A percentile compares a stretch with the other conserved stretches of the same genome.
Evolutionary conservation across 164 flowering plant species (phyloP).

Genomic region (Tinospora cordifolia): DNA sequence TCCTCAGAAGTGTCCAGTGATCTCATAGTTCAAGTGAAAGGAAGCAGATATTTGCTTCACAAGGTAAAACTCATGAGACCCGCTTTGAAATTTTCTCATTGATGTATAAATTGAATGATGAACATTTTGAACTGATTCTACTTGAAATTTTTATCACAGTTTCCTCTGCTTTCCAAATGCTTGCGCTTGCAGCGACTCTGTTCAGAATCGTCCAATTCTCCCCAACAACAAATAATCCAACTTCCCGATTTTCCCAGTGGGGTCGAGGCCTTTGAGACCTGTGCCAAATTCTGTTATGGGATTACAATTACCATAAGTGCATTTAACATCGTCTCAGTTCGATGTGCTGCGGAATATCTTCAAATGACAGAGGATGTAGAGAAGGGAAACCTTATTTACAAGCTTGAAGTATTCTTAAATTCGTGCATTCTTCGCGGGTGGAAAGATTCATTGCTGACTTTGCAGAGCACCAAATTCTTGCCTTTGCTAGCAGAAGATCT

Average conservation of each 20-base stretch:
- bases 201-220: constrained; percentile 45
- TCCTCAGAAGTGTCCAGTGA: constrained; percentile 88
- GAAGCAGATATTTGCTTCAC: constrained; percentile 77
- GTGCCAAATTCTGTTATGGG: constrained; percentile 96
- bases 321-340: constrained; percentile 62
- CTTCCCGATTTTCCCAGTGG: constrained; percentile 88
- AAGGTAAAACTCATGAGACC: constrained; percentile 44
- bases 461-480: constrained; percentile 65
- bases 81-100: neutral
- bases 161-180: constrained; percentile 89
- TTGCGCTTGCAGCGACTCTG: constrained; percentile 55
- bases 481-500: constrained; percentile 70
- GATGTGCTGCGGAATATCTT: constrained; percentile 88
- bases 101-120: neutral
- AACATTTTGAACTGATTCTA: constrained; percentile 3
- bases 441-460: constrained; percentile 67
- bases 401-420: constrained; percentile 74
- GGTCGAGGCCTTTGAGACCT: constrained; percentile 77
- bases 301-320: constrained; percentile 89
- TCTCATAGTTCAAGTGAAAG: constrained; percentile 73
- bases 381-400: constrained; percentile 76
- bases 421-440: constrained; percentile 90
- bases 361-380: constrained; percentile 93
- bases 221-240: constrained; percentile 50
- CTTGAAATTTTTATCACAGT: constrained; percentile 34